Base-by-base conservation (phyloP, 2,329 filamentous ascomycete genomes). In the Cytospora schulzeri region DNA sequence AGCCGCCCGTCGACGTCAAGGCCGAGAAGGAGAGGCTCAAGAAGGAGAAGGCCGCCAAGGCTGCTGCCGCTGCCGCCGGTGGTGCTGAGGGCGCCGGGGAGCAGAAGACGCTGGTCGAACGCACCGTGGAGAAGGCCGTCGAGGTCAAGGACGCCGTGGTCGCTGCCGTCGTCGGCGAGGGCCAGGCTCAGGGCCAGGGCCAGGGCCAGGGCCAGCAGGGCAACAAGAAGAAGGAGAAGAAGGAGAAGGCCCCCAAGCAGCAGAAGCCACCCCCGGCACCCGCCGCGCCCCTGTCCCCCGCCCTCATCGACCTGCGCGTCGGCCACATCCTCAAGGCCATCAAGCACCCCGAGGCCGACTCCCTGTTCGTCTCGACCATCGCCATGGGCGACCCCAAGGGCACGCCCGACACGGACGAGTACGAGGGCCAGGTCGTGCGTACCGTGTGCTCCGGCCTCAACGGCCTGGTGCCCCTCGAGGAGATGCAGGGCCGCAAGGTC, bases 401-500 rank as follows among this genome's bases (percentile, higher is more conserved):
- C 68, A 88, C 89, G 52, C 91, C 97, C 54, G 94, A 98, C 80
- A 97, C 94, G 48, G 86, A 88, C 71, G 92, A 97, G 80, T 91
- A 91, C 77, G 93, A 97, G 74, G 93, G 93, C 67, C 92, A 97
- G 80, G 84, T 94, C 52, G 92, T 93, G 72, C 91, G 95, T 55
- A 99, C 94, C 19, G 94, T 99, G 57, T 99, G 95, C 86, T 98
- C 95, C 1, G 95, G 95, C 31, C 85, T 99, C 69, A 97, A 97
- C 77, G 95, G 95, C 9, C 86, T 97, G 33, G 81, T 99, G 1
- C 95, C 95, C 0, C 84, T 99, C 55, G 92, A 92, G 77, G 92
- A 97, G 77, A 97, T 99, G 95, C 95, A 99, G 78, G 88, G 89
- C 74, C 92, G 95, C 76, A 96, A 96, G 81, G 92, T 99, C 67